phyloP scores from a whole-genome alignment of 805 yeast genomes.

The Yarrowia keelungensis region DNA sequence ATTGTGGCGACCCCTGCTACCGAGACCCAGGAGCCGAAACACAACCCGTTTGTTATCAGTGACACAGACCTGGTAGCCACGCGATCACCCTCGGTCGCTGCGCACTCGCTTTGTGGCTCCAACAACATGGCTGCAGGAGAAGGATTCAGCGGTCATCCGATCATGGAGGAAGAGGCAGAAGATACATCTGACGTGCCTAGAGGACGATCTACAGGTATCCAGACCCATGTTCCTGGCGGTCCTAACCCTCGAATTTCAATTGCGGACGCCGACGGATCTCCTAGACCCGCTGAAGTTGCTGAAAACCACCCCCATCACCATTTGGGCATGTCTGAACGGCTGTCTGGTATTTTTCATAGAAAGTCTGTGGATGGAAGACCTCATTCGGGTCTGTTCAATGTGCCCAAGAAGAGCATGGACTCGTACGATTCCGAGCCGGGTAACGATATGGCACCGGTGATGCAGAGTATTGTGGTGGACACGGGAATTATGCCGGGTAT shows the following conservation, averaged over 20 bases:
- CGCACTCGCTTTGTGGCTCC: slow-evolving; percentile 16
- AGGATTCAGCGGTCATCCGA: slow-evolving; percentile 14
- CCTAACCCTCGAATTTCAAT: not conserved
- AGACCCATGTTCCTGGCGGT: not conserved
- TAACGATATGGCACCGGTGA: slow-evolving; percentile 24
- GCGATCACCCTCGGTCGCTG: slow-evolving; percentile 1
- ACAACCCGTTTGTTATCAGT: slow-evolving; percentile 28
- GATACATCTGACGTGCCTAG: not conserved
- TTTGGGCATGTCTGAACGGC: slow-evolving; percentile 22
- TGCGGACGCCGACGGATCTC: slow-evolving; percentile 16
- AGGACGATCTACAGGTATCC: slow-evolving; percentile 4
- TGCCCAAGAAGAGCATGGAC: slow-evolving; percentile 14
- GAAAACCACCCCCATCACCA: slow-evolving; percentile 5
- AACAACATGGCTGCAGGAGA: slow-evolving; percentile 10
- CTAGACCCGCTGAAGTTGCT: slow-evolving; percentile 9
- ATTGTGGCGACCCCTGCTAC: slow-evolving; percentile 16
- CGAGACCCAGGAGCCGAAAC: slow-evolving; percentile 11
- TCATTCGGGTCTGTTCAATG: slow-evolving; percentile 17
- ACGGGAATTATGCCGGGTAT: slow-evolving; percentile 34
- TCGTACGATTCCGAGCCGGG: slow-evolving; percentile 14
- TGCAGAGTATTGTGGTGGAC: slow-evolving; percentile 38
- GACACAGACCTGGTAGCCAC: slow-evolving; percentile 35
- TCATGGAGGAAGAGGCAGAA: slow-evolving; percentile 8
- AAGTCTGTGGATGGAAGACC: slow-evolving; percentile 22
- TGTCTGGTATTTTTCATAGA: slow-evolving; percentile 22